These are phyloP conservation scores for Melastoma malabathricum DNA, from an alignment of 345 rosid genomes.

Conservation along the genomic window DNA sequence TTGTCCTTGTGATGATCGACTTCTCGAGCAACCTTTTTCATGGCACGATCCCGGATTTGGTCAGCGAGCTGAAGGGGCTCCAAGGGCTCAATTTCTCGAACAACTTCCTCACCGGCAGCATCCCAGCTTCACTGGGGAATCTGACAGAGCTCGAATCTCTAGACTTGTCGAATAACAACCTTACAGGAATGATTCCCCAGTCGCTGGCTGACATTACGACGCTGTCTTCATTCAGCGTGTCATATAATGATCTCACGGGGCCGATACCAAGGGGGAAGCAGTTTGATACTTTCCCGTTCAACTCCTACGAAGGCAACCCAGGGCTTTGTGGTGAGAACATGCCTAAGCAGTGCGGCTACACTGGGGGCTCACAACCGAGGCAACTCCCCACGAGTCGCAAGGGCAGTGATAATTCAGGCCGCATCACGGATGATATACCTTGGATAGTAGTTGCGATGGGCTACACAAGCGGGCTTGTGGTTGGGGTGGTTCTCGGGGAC, in stretches of 20 bases:
- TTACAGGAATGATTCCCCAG: slow-evolving; percentile 10
- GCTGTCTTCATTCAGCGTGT: slow-evolving; percentile 11
- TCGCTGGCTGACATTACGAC: slow-evolving; percentile 8
- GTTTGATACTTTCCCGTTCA: slow-evolving; percentile 5
- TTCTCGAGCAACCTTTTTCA: slow-evolving; percentile 11
- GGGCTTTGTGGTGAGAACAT: slow-evolving; percentile 17
- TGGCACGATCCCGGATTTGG: slow-evolving; percentile 7
- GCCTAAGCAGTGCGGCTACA: slow-evolving; percentile 5
- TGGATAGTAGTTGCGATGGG: slow-evolving; percentile 14
- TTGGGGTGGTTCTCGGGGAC: slow-evolving; percentile 7
- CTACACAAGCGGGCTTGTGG: slow-evolving; percentile 9
- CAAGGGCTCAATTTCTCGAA: slow-evolving; percentile 12
- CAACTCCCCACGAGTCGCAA: too few species aligned
- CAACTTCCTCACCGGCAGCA: slow-evolving; percentile 5
- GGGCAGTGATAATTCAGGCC: too few species aligned
- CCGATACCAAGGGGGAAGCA: slow-evolving; percentile 10
- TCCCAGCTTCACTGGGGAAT: slow-evolving; percentile 7
- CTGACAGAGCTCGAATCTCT: slow-evolving; percentile 7
- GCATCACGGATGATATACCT: background rate
- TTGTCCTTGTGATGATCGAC: slow-evolving; percentile 2
- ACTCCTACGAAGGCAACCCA: slow-evolving; percentile 11
- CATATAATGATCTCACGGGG: slow-evolving; percentile 16
- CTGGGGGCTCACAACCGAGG: too few species aligned
- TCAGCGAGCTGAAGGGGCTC: slow-evolving; percentile 2
- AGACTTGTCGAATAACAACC: slow-evolving; percentile 14